phyloP scores from a whole-genome alignment of 495 filamentous ascomycete species.

The Daldinia decipiens region DNA sequence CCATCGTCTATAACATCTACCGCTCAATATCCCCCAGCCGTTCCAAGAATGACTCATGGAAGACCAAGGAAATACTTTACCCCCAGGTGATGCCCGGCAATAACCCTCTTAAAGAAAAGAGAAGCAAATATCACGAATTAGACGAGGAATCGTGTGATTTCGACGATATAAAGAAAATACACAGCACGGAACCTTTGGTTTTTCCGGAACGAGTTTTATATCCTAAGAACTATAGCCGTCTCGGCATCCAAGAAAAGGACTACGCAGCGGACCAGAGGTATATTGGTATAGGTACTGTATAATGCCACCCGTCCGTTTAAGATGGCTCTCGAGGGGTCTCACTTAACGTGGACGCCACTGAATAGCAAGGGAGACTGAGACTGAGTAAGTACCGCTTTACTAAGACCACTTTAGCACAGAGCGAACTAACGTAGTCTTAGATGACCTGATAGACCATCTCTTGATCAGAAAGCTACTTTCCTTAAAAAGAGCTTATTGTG shows the following conservation, averaged over 20 bases:
- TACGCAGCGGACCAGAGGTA: background rate
- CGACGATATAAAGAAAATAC: background rate
- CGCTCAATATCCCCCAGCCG: background rate
- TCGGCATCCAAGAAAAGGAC: background rate
- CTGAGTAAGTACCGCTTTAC: too few relatives aligned
- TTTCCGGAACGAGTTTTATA: background rate
- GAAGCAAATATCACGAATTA: background rate
- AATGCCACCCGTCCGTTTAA: background rate
- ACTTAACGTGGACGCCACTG: background rate
- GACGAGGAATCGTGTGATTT: background rate
- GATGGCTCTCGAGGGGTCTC: background rate
- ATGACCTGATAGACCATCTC: too few relatives aligned
- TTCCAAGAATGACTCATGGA: background rate
- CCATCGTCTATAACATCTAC: background rate
- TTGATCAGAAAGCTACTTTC: background rate
- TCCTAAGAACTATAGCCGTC: background rate
- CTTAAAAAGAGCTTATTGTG: background rate
- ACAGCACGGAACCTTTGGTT: background rate
- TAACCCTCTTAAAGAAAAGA: background rate
- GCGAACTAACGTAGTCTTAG: background rate
- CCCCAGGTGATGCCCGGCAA: background rate
- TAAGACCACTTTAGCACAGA: too few relatives aligned
- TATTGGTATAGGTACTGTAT: background rate
- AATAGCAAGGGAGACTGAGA: too few relatives aligned
- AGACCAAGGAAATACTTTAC: background rate